Evolutionary conservation across 305 asterid species (phyloP), one percentile per base, ranked within the genome.

Genomic region (Plantago lanceolata): DNA sequence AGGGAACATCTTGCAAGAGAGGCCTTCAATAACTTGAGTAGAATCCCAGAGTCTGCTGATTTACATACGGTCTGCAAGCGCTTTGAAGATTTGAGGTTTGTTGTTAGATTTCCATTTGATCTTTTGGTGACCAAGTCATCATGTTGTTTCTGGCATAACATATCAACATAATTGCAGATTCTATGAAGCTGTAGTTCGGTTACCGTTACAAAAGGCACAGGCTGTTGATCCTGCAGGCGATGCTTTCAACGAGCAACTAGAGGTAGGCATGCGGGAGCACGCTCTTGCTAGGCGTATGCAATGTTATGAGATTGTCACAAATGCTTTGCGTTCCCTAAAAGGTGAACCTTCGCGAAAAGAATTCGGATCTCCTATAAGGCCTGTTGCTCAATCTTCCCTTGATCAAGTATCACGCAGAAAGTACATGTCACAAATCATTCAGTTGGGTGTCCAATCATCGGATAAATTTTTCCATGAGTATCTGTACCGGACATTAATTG

Each of bases 141-240:
- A 57, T 50, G 18, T 43, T 58, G 63, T 65, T 52, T 74, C 28
- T 63, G 67, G 73, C 75, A 37, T 78, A 73, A 79, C 68, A 59
- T 57, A 43, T 48, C 60, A 62, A 35, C 50, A 58, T 48, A 43
- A 57, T 73, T 85, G 82, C 92, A 93, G 99, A 74, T 93, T 87
- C 76, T 93, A 89, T 78, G 99, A 93, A 79, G 99, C 99, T 64
- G 99, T 89, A 40, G 97, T 90, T 62, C 84, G 84, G 31, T 74
- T 93, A 76, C 94, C 99, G 75, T 73, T 93, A 86, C 97, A 87
- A 73, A 93, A 83, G 84, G 99, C 99, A 31, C 95, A 84, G 74
- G 84, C 95, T 61, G 66, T 79, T 73, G 99, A 93, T 77, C 95
- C 99, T 60, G 83, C 89, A 64, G 96, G 94, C 63, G 92, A 93